These are phyloP conservation scores for Achlya hypogyna DNA, from an alignment of 352 stramenopile species.

Conservation along the genomic window DNA sequence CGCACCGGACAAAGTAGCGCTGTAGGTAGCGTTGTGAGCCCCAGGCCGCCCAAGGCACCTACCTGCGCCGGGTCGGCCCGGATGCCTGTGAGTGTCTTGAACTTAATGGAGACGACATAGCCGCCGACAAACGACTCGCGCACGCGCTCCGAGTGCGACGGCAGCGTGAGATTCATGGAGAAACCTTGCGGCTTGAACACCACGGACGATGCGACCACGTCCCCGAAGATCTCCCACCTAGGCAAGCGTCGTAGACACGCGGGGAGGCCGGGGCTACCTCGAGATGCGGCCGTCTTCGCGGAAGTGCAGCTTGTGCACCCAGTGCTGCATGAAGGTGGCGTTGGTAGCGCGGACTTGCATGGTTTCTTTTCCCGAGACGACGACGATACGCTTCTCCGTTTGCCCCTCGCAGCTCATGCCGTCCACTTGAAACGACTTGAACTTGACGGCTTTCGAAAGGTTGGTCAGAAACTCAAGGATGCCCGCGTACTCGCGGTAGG, in stretches of 20 bases:
- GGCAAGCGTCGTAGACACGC: background rate
- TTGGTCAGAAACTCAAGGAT: conserved; percentile 73
- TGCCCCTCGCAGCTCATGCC: conserved; percentile 30
- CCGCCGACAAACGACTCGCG: conserved; percentile 75
- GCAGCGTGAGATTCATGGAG: conserved; percentile 70
- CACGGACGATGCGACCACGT: conserved; percentile 77
- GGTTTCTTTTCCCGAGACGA: conserved; percentile 64
- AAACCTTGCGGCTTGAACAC: conserved; percentile 72
- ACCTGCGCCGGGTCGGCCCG: conserved; percentile 36
- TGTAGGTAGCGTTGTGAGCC: conserved; percentile 16
- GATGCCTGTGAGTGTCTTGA: conserved; percentile 52
- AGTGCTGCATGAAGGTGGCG: conserved; percentile 81
- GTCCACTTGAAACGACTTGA: conserved; percentile 72
- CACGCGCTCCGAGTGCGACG: conserved; percentile 69
- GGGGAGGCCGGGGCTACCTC: conserved; percentile 18
- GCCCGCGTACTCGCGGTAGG: conserved; percentile 62
- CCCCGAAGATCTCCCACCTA: conserved; percentile 76
- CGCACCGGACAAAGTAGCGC: conserved; percentile 77
- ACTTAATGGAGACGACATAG: conserved; percentile 70
- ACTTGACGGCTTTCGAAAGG: conserved; percentile 51
- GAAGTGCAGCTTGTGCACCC: conserved; percentile 80
- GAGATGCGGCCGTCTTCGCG: conserved; percentile 36
- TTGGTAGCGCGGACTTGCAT: conserved; percentile 80
- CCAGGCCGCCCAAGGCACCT: background rate
- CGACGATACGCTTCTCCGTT: conserved; percentile 39